Evolutionary conservation across 805 yeast genomes (phyloP).

Genomic region (Starmerella asiatica): DNA sequence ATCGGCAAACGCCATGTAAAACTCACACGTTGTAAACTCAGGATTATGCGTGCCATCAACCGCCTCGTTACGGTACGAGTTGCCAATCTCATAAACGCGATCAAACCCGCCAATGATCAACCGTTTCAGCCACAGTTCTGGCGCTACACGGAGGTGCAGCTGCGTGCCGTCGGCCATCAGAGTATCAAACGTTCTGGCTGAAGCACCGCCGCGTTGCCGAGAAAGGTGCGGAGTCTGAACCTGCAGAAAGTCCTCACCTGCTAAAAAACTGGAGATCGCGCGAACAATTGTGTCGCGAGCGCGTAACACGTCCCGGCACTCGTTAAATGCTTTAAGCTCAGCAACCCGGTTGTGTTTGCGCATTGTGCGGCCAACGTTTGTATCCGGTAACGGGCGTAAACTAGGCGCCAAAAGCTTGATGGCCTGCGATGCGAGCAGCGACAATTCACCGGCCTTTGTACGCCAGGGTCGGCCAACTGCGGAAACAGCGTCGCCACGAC

Average conservation of each 20-base stretch:
- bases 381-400: constrained; percentile 56
- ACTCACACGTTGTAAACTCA: constrained; percentile 83
- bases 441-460: constrained; percentile 67
- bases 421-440: constrained; percentile 44
- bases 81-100: constrained; percentile 72
- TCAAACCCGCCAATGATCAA: constrained; percentile 76
- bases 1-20: constrained; percentile 59
- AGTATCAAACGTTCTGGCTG: constrained; percentile 77
- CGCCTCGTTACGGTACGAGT: constrained; percentile 82
- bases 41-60: constrained; percentile 88
- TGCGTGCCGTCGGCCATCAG: constrained; percentile 21
- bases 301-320: constrained; percentile 34
- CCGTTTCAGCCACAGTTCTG: constrained; percentile 86
- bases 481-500: constrained; percentile 60
- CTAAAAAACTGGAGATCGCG: constrained; percentile 44
- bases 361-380: constrained; percentile 40
- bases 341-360: constrained; percentile 57
- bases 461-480: constrained; percentile 59
- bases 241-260: constrained; percentile 43
- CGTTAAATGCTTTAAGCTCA: constrained; percentile 51
- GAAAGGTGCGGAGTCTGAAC: constrained; percentile 82
- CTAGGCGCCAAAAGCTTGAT: constrained; percentile 52
- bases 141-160: constrained; percentile 72
- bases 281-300: constrained; percentile 45
- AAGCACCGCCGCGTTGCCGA: constrained; percentile 66